A percentile compares a stretch with the other conserved stretches of the same genome.
These are phyloP conservation scores for Xerocomus potaroensis DNA, from an alignment of 768 basidiomycete genomes.

Conservation along the genomic window DNA sequence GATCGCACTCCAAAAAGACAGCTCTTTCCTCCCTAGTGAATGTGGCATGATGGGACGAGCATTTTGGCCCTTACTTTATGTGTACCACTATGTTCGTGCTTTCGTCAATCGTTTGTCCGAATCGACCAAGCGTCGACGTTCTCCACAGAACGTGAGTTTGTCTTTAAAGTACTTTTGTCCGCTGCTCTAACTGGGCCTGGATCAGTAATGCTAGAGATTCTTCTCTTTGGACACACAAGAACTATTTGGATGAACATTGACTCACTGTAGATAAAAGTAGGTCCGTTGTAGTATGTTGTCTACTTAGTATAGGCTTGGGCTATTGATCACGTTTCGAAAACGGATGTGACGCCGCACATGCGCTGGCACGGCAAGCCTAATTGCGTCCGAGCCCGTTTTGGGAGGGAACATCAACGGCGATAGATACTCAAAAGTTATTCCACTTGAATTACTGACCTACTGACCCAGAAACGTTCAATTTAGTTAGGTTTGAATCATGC, in stretches of 20 bases:
- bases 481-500: no score
- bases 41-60: conserved; percentile 3
- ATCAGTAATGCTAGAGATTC: background rate
- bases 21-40: conserved; percentile 7
- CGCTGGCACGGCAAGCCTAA: no score
- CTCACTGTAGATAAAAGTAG: background rate
- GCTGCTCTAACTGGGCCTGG: conserved; percentile 3
- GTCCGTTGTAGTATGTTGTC: conserved; percentile 4
- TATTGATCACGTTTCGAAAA: background rate
- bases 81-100: conserved; percentile 1
- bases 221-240: background rate
- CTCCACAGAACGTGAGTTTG: conserved; percentile 6
- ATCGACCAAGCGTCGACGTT: background rate
- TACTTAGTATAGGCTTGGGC: background rate
- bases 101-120: background rate
- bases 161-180: background rate
- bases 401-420: background rate
- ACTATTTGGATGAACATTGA: no score
- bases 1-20: conserved; percentile 43
- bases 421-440: background rate
- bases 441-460: background rate
- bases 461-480: background rate
- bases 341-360: background rate
- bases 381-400: no score
- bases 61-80: conserved; percentile 21